Conservation (phyloP, 2,329 filamentous ascomycete species). For the Onygenales sp. region DNA sequence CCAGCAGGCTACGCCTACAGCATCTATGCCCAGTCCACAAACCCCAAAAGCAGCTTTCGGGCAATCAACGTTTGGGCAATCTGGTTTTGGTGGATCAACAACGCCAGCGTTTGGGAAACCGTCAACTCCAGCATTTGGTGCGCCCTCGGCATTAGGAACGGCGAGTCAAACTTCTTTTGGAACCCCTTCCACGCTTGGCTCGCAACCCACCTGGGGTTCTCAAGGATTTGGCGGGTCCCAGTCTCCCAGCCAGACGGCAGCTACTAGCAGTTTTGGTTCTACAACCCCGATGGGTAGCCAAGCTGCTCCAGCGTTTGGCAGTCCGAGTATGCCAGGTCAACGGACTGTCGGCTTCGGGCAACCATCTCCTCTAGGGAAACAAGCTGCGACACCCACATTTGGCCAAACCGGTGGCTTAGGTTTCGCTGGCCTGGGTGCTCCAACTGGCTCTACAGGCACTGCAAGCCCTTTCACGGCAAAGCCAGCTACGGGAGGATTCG, state of each 20-base stretch:
- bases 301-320: constrained; percentile 24
- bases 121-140: constrained; percentile 12
- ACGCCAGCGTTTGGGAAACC: constrained; percentile 3
- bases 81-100: constrained; percentile 14
- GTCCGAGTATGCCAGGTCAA: constrained; percentile 23
- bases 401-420: background rate
- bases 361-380: constrained; percentile 11
- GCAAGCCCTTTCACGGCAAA: constrained; percentile 7
- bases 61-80: constrained; percentile 14
- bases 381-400: constrained; percentile 5
- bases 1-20: constrained; percentile 7
- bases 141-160: constrained; percentile 7
- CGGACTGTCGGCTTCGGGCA: constrained; percentile 24
- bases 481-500: constrained; percentile 2
- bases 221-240: constrained; percentile 14
- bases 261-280: constrained; percentile 22
- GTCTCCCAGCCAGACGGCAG: constrained; percentile 1
- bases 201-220: constrained; percentile 14
- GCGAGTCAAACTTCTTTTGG: constrained; percentile 12
- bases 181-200: constrained; percentile 19
- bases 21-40: constrained; percentile 13
- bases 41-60: constrained; percentile 12
- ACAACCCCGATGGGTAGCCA: constrained; percentile 17
- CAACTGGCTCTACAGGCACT: constrained; percentile 16
- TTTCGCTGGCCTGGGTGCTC: background rate